phyloP scores from a whole-genome alignment of 495 filamentous ascomycete genomes.

The Tuber magnatum region DNA sequence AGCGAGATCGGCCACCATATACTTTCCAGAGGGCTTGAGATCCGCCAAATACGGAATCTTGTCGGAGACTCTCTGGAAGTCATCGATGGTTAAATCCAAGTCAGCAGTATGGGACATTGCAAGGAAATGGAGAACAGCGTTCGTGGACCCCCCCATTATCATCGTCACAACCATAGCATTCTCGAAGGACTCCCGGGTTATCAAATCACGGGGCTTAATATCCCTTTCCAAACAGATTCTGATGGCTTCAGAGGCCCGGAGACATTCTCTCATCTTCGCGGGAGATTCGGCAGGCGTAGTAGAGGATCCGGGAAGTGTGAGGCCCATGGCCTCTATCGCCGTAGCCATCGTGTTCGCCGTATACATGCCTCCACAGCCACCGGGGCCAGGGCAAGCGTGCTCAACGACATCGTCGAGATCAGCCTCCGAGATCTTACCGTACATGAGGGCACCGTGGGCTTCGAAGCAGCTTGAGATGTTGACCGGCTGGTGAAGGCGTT shows the following conservation, averaged over 20 bases:
- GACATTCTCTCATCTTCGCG: conserved; percentile 85
- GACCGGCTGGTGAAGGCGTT: conserved; percentile 68
- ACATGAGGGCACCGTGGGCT: conserved; percentile 77
- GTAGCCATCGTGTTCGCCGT: conserved; percentile 98
- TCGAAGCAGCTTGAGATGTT: conserved; percentile 91
- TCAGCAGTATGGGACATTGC: conserved; percentile 90
- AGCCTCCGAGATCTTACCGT: conserved; percentile 60
- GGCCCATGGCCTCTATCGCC: conserved; percentile 91
- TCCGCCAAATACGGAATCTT: conserved; percentile 93
- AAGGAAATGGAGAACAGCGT: conserved; percentile 87
- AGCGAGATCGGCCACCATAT: conserved; percentile 94
- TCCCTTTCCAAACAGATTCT: conserved; percentile 77
- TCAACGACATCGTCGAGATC: conserved; percentile 80
- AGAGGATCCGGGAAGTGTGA: conserved; percentile 81
- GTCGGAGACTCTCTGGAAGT: conserved; percentile 78
- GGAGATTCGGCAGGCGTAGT: conserved; percentile 82
- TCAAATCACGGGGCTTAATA: conserved; percentile 73
- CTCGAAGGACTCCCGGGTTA: conserved; percentile 81
- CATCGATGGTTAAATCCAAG: conserved; percentile 74
- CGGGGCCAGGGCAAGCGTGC: conserved; percentile 80
- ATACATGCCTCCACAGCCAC: conserved; percentile 95
- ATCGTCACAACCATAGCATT: conserved; percentile 92
- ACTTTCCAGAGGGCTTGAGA: conserved; percentile 76
- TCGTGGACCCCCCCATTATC: conserved; percentile 84
- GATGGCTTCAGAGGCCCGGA: conserved; percentile 79